Evolutionary conservation across 116 monocot species (phyloP).

Genomic region (Zostera marina): DNA sequence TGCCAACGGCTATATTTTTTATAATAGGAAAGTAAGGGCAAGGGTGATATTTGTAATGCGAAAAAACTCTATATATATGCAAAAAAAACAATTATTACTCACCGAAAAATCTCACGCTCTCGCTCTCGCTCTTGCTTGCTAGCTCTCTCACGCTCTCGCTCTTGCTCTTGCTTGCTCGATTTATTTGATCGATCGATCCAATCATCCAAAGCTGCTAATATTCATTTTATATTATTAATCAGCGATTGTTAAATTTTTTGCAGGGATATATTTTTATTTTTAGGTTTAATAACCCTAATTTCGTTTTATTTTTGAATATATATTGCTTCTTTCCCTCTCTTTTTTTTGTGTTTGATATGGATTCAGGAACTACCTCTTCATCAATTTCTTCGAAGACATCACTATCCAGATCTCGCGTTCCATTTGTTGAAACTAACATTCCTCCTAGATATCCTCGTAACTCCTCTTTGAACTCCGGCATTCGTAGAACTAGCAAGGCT

Average conservation of each 20-base stretch:
- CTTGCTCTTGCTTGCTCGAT: too few species aligned
- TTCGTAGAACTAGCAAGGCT: neutral
- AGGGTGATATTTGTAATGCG: too few species aligned
- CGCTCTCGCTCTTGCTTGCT: too few species aligned
- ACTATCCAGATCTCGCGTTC: neutral
- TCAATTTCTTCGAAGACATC: constrained; percentile 4
- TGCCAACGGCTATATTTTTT: too few species aligned
- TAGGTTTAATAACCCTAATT: neutral
- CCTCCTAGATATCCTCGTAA: neutral
- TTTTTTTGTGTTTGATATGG: constrained; percentile 17
- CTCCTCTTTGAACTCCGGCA: neutral
- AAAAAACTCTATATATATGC: too few species aligned
- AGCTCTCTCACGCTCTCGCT: too few species aligned
- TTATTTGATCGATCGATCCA: too few species aligned
- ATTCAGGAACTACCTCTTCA: constrained; percentile 23
- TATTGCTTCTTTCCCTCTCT: neutral
- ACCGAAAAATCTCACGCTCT: too few species aligned
- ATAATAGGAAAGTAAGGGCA: too few species aligned
- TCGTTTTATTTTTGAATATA: neutral
- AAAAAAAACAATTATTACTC: too few species aligned
- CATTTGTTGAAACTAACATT: constrained; percentile 9
- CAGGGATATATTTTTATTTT: neutral
- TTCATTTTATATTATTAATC: too few species aligned
- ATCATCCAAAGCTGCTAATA: too few species aligned
- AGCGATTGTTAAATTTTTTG: neutral